A percentile compares a stretch with the other conserved stretches of the same genome.
Conservation (phyloP, 192 early-diverging fungal genomes). For the Coemansia sp. region DNA sequence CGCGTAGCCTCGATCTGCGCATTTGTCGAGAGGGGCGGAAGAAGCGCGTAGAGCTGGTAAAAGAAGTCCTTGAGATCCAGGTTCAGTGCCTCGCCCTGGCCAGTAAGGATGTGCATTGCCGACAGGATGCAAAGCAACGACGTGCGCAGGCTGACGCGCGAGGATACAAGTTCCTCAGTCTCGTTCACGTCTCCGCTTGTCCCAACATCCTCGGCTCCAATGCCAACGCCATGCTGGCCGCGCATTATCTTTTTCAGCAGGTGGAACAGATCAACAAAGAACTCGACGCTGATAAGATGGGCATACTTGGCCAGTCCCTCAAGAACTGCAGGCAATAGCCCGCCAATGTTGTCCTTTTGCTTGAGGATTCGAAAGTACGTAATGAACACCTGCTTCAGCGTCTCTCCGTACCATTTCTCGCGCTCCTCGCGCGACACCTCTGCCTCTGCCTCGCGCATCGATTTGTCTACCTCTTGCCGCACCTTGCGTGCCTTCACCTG, state of each 20-base stretch:
- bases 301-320: conserved; percentile 75
- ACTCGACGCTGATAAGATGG: conserved; percentile 95
- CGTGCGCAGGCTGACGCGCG: conserved; percentile 60
- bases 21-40: conserved; percentile 68
- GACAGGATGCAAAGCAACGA: conserved; percentile 87
- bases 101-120: conserved; percentile 82
- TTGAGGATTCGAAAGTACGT: conserved; percentile 96
- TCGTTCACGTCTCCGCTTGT: conserved; percentile 23
- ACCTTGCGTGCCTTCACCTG: conserved; percentile 65
- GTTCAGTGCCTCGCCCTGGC: conserved; percentile 90
- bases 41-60: conserved; percentile 74
- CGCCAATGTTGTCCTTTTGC: conserved; percentile 66
- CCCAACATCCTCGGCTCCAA: conserved; percentile 47
- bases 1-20: conserved; percentile 64
- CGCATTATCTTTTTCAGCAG: conserved; percentile 80
- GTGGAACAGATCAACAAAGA: conserved; percentile 86
- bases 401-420: conserved; percentile 84
- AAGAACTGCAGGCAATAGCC: conserved; percentile 62
- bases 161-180: conserved; percentile 25
- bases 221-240: conserved; percentile 58
- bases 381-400: conserved; percentile 89
- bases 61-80: conserved; percentile 93
- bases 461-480: conserved; percentile 46
- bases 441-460: conserved; percentile 87
- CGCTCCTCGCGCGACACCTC: conserved; percentile 81